phyloP scores from a whole-genome alignment of 306 rosid species.

The Canavalia gladiata region DNA sequence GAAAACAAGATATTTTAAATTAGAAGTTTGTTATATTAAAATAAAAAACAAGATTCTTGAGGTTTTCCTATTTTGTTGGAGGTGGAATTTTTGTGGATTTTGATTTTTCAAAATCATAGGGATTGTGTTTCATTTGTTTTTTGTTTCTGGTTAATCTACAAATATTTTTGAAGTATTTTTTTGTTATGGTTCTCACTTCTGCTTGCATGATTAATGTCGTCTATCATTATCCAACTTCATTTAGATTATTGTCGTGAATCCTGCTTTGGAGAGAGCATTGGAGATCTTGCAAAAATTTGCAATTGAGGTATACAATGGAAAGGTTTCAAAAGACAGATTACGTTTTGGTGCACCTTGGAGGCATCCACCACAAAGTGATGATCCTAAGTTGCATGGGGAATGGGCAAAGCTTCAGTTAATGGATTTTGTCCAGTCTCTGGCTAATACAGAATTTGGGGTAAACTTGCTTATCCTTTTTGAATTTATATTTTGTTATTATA shows the following conservation, averaged over 20 bases:
- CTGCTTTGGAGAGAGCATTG: conserved; percentile 91
- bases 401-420: conserved; percentile 96
- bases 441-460: conserved; percentile 92
- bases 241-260: conserved; percentile 86
- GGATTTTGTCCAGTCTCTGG: conserved; percentile 83
- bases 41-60: neutral
- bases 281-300: conserved; percentile 82
- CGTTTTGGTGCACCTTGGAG: conserved; percentile 99
- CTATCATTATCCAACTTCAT: conserved; percentile 50
- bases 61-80: neutral
- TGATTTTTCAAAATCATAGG: conserved; percentile 15
- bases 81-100: neutral
- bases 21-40: neutral
- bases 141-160: conserved; percentile 16
- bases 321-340: conserved; percentile 72
- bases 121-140: neutral
- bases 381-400: conserved; percentile 61
- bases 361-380: conserved; percentile 80
- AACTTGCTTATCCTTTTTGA: conserved; percentile 43
- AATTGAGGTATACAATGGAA: conserved; percentile 67
- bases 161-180: neutral
- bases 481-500: conserved; percentile 22
- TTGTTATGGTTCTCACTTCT: conserved; percentile 31
- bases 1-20: neutral
- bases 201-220: conserved; percentile 37